A percentile compares a stretch with the other conserved stretches of the same genome.
These are phyloP conservation scores for Fraxinus dipetala DNA, from an alignment of 305 asterid species.

Conservation along the genomic window DNA sequence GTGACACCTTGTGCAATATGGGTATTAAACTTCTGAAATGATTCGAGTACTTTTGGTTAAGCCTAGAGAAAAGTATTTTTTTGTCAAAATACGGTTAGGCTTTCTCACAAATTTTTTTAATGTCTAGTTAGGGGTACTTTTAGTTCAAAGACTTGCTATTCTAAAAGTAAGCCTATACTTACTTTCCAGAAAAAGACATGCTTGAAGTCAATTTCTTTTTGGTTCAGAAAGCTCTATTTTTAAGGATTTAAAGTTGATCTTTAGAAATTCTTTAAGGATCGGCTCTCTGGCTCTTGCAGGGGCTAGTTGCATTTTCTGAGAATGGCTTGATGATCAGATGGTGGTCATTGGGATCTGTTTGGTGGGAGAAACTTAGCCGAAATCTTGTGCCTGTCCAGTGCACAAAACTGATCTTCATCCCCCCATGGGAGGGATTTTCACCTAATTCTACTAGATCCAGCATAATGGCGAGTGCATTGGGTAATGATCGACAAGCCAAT, in stretches of 20 bases:
- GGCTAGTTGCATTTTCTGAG: slow-evolving; percentile 91
- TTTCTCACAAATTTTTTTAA: neutral
- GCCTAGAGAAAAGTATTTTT: neutral
- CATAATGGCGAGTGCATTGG: slow-evolving; percentile 60
- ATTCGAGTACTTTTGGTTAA: neutral
- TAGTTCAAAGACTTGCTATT: neutral
- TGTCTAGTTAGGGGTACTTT: neutral
- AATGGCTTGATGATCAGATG: slow-evolving; percentile 88
- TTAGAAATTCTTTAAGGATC: neutral
- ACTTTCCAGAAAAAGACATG: neutral
- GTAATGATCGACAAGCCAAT: slow-evolving; percentile 46
- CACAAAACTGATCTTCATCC: slow-evolving; percentile 86
- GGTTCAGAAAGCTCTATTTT: neutral
- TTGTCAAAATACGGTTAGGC: neutral
- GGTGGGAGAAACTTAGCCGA: slow-evolving; percentile 98
- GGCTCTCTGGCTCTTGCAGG: slow-evolving; percentile 45
- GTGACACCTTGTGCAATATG: neutral
- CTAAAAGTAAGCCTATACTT: neutral
- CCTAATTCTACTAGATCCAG: slow-evolving; percentile 82
- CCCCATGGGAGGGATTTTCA: slow-evolving; percentile 96
- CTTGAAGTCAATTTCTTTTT: neutral
- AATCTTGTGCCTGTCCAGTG: slow-evolving; percentile 84
- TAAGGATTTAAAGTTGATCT: neutral
- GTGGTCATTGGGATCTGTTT: slow-evolving; percentile 94
- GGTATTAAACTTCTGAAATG: neutral